A percentile compares a stretch with the other conserved stretches of the same genome.
Evolutionary conservation across 495 filamentous ascomycete species (phyloP).

Genomic region (Hypoxylon lienhwacheense): DNA sequence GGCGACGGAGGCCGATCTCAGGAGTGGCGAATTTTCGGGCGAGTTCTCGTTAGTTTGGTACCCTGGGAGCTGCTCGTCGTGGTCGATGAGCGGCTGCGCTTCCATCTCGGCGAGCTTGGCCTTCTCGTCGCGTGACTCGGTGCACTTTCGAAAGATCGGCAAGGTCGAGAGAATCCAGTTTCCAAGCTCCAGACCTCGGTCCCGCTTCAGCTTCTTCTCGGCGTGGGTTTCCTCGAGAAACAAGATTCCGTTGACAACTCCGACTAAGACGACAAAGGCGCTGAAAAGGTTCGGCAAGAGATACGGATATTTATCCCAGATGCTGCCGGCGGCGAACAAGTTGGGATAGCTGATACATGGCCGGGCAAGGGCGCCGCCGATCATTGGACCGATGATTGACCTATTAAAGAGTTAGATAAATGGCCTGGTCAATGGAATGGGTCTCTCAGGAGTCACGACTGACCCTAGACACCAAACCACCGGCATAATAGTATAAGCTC

Average conservation of each 20-base stretch:
- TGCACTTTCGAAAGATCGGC: conserved; percentile 39
- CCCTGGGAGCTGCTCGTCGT: conserved; percentile 59
- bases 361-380: conserved; percentile 86
- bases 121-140: conserved; percentile 34
- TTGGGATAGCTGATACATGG: conserved; percentile 81
- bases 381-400: conserved; percentile 81
- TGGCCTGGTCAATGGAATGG: background rate
- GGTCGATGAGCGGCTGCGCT: conserved; percentile 55
- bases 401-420: conserved; percentile 38
- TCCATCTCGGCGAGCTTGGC: conserved; percentile 44
- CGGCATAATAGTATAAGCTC: conserved; percentile 95
- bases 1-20: conserved; percentile 41
- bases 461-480: conserved; percentile 95
- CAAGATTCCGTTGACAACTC: conserved; percentile 78
- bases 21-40: conserved; percentile 53
- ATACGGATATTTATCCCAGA: conserved; percentile 87
- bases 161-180: conserved; percentile 65
- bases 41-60: conserved; percentile 66
- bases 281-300: conserved; percentile 93
- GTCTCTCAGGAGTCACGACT: conserved; percentile 19
- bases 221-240: conserved; percentile 96
- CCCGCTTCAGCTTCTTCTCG: conserved; percentile 73
- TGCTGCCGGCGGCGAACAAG: conserved; percentile 68
- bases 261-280: conserved; percentile 71
- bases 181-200: conserved; percentile 76